Evolutionary conservation across 2,329 filamentous ascomycete genomes (phyloP), one percentile per base, ranked within the genome.

Genomic region (Aureobasidium musti): DNA sequence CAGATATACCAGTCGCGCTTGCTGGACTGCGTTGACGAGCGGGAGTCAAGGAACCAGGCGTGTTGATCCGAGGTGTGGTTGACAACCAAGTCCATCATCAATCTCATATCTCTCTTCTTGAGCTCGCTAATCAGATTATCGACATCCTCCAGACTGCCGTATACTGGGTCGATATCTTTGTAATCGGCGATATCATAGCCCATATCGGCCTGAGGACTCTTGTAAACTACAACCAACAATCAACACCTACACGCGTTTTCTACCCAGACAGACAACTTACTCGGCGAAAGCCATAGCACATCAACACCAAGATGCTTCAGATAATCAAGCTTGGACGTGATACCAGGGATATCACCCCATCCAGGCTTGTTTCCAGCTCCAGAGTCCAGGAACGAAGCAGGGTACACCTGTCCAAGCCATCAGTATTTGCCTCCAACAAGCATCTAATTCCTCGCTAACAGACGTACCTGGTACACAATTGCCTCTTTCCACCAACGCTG

Each of bases 1-100:
- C 88, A 91, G 71, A 89, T 87, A 71, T 88, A 89, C 82, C 84
- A 89, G 71, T 88, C 82, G 23, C 86, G 77, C 69, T 87, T 86
- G 0, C 81, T 75, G 70, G 80, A 84, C 17, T 78, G 74, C 67
- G 80, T 83, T 1, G 81, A 82, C 0, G 80, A 81, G 2, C 82
- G 79, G 1, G 83, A 83, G 56, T 85, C 80, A 57, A 82, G 78
- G 74, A 88, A 88, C 86, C 86, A 88, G 7, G 77, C 74, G 63
- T 87, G 85, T 71, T 76, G 69, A 59, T 79, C 74, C 10, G 75
- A 78, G 3, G 79, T 81, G 68, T 81, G 79, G 68, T 81, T 81
- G 54, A 80, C 75, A 1, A 81, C 79, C 14, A 82, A 73, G 57
- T 82, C 81, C 75, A 83, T 80, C 75, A 83, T 80, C 45, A 82